Base-by-base conservation (phyloP, 1,284 basidiomycete species). In the Cryptococcus jaspeensis region DNA sequence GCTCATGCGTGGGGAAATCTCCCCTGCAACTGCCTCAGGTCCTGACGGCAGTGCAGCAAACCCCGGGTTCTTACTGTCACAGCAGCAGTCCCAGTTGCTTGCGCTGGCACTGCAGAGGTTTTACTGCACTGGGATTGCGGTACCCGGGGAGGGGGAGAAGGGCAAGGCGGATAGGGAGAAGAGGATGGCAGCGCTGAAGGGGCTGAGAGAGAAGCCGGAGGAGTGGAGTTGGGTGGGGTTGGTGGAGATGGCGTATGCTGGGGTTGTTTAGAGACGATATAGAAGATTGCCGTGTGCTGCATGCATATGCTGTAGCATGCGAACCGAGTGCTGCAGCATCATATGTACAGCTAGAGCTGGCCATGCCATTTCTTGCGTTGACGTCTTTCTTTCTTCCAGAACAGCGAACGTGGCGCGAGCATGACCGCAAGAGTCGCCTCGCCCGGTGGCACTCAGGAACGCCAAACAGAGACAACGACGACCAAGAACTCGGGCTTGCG, bases 1-100 rank as follows among this genome's bases (percentile, higher is more conserved):
- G 0, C 83, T 99, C 7, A 83, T 98, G 78, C 84, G 93, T 38
- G 96, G 95, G 18, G 95, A 98, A 75, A 87, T 98, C 61, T 92
- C 92, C 0, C 85, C 89, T 1, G 66, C 69, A 8, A 59, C 71
- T 1, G 60, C 67, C 42, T 66, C 72, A 11, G 66, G 68, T 2
- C 63, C 70, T 1, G 53, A 52, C 0, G 69, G 67, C n/a, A 58
- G 58, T 9, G 47, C 61, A 11, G 61, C 66, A 0, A 76, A 76
- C 52, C 70, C 75, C 1, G 75, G 73, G 1, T 90, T 83, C 69
- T 76, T 92, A 71, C 76, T 95, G 41, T 82, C 79, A 55, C 88
- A 92, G 72, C 81, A 85, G 57, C 90, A 93, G 63, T 90, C 90
- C 0, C 91, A 94, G 64, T 67, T 89, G 39, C 82, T 97, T 45